Base-by-base conservation (phyloP, 441 rosid species). In the Erodium chrysanthum region DNA sequence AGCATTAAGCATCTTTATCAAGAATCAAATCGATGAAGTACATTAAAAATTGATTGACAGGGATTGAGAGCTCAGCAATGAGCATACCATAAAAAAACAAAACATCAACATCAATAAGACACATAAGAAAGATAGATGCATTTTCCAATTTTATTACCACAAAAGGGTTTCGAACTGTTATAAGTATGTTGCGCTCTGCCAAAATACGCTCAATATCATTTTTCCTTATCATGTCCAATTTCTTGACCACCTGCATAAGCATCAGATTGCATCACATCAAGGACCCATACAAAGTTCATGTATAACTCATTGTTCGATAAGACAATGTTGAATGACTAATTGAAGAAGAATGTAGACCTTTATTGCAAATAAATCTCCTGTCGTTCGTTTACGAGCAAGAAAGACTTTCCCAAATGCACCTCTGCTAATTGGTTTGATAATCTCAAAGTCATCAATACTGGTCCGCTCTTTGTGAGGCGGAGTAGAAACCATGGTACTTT, bases 361-460 rank as follows among this genome's bases (percentile, higher is more conserved):
- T 66, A 90, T 88, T 44, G 96, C 96, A 86, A 90, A 90, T 68
- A 88, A 78, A 80, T 90, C 96, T 62, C 94, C 91, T 3, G 96
- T 90, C 21, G 87, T 83, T 72, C 94, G 79, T 83, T 90, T 90
- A 68, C 90, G 92, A 58, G 96, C 91, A 70, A 90, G 92, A 74
- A 85, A 90, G 77, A 90, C 96, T 82, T 85, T 88, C 62, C 94
- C 96, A 70, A 84, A 90, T 59, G 92, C 92, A 42, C 96, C 96
- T 79, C 89, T 85, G 79, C 92, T 90, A 60, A 90, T 85, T 74
- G 92, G 96, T 76, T 86, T 90, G 77, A 90, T 86, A 74, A 85
- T 90, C 78, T 88, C 96, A 83, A 90, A 90, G 74, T 90, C 96
- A 75, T 86, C 87, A 60, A 90, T 90, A 78, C 91, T 83, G 72